Conservation (phyloP, 768 basidiomycete species). For the Suillus weaverae region DNA sequence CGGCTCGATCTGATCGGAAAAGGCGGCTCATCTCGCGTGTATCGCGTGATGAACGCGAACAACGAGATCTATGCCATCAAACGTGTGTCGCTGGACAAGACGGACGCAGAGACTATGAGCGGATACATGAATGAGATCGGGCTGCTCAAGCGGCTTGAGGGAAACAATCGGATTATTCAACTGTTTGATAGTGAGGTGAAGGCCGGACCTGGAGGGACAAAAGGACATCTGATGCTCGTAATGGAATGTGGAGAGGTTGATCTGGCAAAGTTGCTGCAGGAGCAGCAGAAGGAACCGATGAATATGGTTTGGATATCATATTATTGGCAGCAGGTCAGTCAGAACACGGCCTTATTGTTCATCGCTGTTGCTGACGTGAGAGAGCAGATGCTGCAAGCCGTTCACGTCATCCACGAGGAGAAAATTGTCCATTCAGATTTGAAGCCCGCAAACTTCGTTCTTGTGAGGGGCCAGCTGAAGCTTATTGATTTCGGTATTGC, state of each 20-base stretch:
- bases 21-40: slow-evolving; percentile 95
- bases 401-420: slow-evolving; percentile 97
- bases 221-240: slow-evolving; percentile 77
- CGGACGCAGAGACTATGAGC: slow-evolving; percentile 84
- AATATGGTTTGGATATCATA: slow-evolving; percentile 95
- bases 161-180: slow-evolving; percentile 89
- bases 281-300: slow-evolving; percentile 79
- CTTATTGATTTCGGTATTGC: slow-evolving; percentile 99
- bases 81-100: slow-evolving; percentile 85
- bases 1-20: slow-evolving; percentile 89
- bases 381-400: slow-evolving; percentile 91
- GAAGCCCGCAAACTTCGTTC: slow-evolving; percentile 97
- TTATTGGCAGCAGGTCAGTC: slow-evolving; percentile 92
- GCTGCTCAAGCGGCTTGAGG: slow-evolving; percentile 88
- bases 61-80: slow-evolving; percentile 90
- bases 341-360: background rate
- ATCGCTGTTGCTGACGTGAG: slow-evolving; percentile 3
- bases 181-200: slow-evolving; percentile 90
- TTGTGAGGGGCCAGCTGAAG: slow-evolving; percentile 93
- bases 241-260: slow-evolving; percentile 99
- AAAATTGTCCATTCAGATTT: slow-evolving; percentile 99
- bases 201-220: slow-evolving; percentile 58
- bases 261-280: slow-evolving; percentile 77
- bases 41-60: slow-evolving; percentile 76
- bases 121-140: slow-evolving; percentile 97